Percentiles rank a stretch among this genome's conserved stretches.
Conservation (phyloP, 2,329 filamentous ascomycete species). For the Phoma sp. region DNA sequence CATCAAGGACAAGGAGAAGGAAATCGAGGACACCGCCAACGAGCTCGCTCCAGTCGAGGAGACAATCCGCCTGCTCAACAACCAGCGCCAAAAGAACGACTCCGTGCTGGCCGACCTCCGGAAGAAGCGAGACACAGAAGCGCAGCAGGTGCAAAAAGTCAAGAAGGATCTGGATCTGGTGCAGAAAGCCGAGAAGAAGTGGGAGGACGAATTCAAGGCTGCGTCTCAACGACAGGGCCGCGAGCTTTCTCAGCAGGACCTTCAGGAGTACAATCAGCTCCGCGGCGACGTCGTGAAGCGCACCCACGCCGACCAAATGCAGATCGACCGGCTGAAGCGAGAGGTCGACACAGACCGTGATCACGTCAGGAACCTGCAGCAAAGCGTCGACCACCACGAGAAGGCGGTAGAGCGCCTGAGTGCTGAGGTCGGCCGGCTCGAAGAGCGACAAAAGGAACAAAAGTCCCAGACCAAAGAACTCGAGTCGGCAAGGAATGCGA, state of each 20-base stretch:
- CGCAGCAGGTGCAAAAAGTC: slow-evolving; percentile 71
- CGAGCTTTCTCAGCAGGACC: slow-evolving; percentile 82
- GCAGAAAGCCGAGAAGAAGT: slow-evolving; percentile 87
- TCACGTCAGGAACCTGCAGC: slow-evolving; percentile 85
- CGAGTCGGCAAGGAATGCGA: slow-evolving; percentile 78
- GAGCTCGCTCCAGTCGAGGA: slow-evolving; percentile 88
- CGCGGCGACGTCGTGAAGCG: slow-evolving; percentile 84
- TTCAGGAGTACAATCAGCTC: slow-evolving; percentile 86
- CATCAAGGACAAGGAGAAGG: slow-evolving; percentile 85
- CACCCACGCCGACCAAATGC: slow-evolving; percentile 79
- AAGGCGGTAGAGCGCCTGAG: slow-evolving; percentile 76
- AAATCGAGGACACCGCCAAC: slow-evolving; percentile 85
- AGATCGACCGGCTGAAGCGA: slow-evolving; percentile 83
- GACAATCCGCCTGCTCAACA: slow-evolving; percentile 78
- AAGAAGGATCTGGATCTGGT: slow-evolving; percentile 82
- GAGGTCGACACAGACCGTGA: slow-evolving; percentile 92
- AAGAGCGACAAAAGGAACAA: slow-evolving; percentile 70
- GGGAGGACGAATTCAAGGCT: slow-evolving; percentile 86
- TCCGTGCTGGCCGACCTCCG: slow-evolving; percentile 72
- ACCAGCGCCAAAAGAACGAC: slow-evolving; percentile 72
- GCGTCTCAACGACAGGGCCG: slow-evolving; percentile 85
- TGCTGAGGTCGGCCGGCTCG: slow-evolving; percentile 71
- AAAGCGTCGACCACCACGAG: slow-evolving; percentile 81
- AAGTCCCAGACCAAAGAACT: slow-evolving; percentile 70
- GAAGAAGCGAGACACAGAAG: slow-evolving; percentile 78